Evolutionary conservation across 2,329 filamentous ascomycete genomes (phyloP).

Genomic region (Tolypocladium sp.): DNA sequence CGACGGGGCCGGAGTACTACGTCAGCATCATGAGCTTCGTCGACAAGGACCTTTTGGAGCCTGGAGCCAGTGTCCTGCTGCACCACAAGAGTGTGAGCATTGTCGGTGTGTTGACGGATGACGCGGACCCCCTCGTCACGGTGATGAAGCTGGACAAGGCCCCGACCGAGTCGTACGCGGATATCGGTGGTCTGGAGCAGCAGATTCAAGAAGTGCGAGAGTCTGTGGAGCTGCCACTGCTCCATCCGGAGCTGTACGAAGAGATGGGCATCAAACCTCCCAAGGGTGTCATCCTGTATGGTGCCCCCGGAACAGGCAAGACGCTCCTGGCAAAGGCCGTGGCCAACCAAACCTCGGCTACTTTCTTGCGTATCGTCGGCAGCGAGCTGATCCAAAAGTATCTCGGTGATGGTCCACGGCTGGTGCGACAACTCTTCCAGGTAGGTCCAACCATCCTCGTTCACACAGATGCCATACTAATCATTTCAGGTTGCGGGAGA

Average conservation of each 20-base stretch:
- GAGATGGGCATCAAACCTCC: slow-evolving; percentile 99
- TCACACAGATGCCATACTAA: slow-evolving; percentile 4
- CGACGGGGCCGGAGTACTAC: slow-evolving; percentile 96
- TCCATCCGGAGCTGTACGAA: slow-evolving; percentile 96
- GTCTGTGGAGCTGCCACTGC: slow-evolving; percentile 86
- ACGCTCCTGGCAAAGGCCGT: slow-evolving; percentile 93
- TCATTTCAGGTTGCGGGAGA: slow-evolving; percentile 73
- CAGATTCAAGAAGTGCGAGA: slow-evolving; percentile 98
- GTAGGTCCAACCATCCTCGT: slow-evolving; percentile 26
- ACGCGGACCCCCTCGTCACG: slow-evolving; percentile 87
- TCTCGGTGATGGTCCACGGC: slow-evolving; percentile 84
- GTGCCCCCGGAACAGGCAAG: slow-evolving; percentile 93
- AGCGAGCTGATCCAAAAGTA: slow-evolving; percentile 99
- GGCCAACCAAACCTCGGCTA: slow-evolving; percentile 97
- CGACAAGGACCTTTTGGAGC: slow-evolving; percentile 95
- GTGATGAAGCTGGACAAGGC: slow-evolving; percentile 99
- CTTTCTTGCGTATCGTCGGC: slow-evolving; percentile 93
- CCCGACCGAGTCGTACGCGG: slow-evolving; percentile 93
- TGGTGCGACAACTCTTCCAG: slow-evolving; percentile 94
- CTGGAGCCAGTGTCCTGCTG: slow-evolving; percentile 86
- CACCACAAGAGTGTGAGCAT: slow-evolving; percentile 98
- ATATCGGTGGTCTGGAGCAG: slow-evolving; percentile 89
- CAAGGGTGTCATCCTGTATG: slow-evolving; percentile 98
- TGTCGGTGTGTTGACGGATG: slow-evolving; percentile 92
- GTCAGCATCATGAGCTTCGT: slow-evolving; percentile 99